phyloP scores from a whole-genome alignment of 768 basidiomycete genomes.

The Cyathus striatus region DNA sequence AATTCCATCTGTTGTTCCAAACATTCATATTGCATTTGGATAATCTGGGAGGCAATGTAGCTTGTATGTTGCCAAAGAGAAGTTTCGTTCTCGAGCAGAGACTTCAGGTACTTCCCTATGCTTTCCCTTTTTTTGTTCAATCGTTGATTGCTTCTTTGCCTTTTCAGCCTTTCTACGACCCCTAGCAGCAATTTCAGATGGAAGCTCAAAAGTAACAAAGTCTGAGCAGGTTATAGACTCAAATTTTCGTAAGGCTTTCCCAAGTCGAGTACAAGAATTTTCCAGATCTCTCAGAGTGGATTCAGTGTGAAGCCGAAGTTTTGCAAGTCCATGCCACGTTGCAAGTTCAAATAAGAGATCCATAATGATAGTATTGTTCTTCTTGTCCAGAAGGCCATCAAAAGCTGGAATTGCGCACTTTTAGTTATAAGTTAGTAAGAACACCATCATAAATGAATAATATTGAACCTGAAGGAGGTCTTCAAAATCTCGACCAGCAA shows the following conservation, averaged over 20 bases:
- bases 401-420: slow-evolving; percentile 28
- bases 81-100: too few species aligned
- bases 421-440: background rate
- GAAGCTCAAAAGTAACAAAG: slow-evolving; percentile 17
- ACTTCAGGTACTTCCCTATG: too few species aligned
- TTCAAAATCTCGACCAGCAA: slow-evolving; percentile 34
- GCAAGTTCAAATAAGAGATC: slow-evolving; percentile 22
- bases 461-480: slow-evolving; percentile 33
- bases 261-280: slow-evolving; percentile 20
- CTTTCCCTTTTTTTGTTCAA: too few species aligned
- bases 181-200: slow-evolving; percentile 15
- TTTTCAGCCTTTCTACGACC: slow-evolving; percentile 10
- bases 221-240: slow-evolving; percentile 7
- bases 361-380: slow-evolving; percentile 18
- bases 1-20: slow-evolving; percentile 11
- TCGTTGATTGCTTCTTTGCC: too few species aligned
- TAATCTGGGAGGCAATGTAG: slow-evolving; percentile 11
- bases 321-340: slow-evolving; percentile 31
- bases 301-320: slow-evolving; percentile 29
- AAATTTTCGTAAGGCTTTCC: slow-evolving; percentile 17
- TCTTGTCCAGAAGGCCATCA: slow-evolving; percentile 27
- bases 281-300: slow-evolving; percentile 20
- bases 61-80: slow-evolving; percentile 14
- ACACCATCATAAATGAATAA: background rate
- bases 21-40: slow-evolving; percentile 4